Base-by-base conservation (phyloP, 768 basidiomycete species). In the Pleurotus salmoneostramineus region DNA sequence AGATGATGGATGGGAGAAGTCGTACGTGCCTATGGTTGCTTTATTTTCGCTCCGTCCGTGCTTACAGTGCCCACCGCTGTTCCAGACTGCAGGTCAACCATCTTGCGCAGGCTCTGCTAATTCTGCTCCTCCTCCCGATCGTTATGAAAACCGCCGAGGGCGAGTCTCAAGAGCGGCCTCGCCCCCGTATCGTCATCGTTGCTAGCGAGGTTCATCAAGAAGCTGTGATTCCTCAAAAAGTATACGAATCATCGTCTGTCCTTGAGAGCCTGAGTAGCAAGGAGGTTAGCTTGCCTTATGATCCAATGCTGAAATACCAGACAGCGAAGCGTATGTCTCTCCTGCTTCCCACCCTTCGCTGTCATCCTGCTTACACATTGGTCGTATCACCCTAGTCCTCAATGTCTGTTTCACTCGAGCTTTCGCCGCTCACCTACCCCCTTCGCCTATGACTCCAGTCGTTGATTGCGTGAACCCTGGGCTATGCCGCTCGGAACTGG, bases 21-120 rank as follows among this genome's bases (percentile, higher is more conserved):
- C 61, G 82, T 82, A 50, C 3, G 72, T 63, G 21, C 21, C 21
- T 27, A 27, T 27, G 17, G 15, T 27, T 27, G 21, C 21, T 27
- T 27, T 8, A 3, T 52, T 33, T 4, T 33, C 43, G 15, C n/a
- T 44, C 6, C 12, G 3, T 31, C 10, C 42, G 4, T 14, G 14
- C 4, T 31, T 45, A 21, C 40, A 33, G 44, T 27, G 21, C 32
- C 35, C 34, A 42, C 15, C n/a, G 37, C 14, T 50, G 15, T 32
- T 11, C 12, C 49, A 84, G 81, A 6, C 56, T 82, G 0, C 81
- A 83, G 59, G 74, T 80, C 42, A 83, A 83, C 63, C 60, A 73
- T 62, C 64, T 84, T 8, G 68, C 77, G 0, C 71, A 70, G 4
- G 66, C 74, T 5, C 68, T 82, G 0, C 67, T 81, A 3, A 66